These are phyloP conservation scores for Suillus subluteus DNA, from an alignment of 768 basidiomycete genomes.

Conservation along the genomic window DNA sequence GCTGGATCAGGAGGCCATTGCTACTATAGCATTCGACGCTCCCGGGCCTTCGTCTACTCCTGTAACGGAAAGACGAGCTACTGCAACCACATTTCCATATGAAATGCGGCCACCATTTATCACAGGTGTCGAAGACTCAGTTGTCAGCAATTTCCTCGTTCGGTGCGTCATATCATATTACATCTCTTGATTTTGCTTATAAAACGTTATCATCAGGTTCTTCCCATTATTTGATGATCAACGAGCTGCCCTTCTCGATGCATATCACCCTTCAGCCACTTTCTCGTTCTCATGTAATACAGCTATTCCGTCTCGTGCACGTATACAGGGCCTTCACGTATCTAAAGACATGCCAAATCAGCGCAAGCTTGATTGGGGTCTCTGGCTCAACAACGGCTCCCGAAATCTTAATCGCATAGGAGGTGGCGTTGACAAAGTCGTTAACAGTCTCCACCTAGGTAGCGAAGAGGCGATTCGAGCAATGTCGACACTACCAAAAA, in stretches of 20 bases:
- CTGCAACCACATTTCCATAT: conserved; percentile 75
- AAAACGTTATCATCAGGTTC: conserved; percentile 53
- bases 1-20: conserved; percentile 81
- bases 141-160: conserved; percentile 79
- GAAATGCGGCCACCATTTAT: conserved; percentile 76
- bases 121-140: conserved; percentile 66
- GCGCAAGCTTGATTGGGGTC: conserved; percentile 76
- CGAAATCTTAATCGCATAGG: conserved; percentile 78
- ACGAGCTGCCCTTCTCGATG: conserved; percentile 65
- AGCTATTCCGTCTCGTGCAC: conserved; percentile 74
- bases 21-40: conserved; percentile 77
- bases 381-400: conserved; percentile 68
- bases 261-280: conserved; percentile 85
- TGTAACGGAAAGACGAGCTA: conserved; percentile 43
- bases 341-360: conserved; percentile 79
- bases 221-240: conserved; percentile 84
- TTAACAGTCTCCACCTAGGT: conserved; percentile 73
- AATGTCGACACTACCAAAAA: conserved; percentile 68
- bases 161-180: conserved; percentile 50
- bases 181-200: conserved; percentile 11
- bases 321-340: conserved; percentile 67
- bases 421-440: conserved; percentile 60
- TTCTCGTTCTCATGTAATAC: conserved; percentile 92
- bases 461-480: conserved; percentile 63
- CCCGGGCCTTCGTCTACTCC: conserved; percentile 55